A percentile compares a stretch with the other conserved stretches of the same genome.
Evolutionary conservation across 345 rosid species (phyloP).

Genomic region (Ceriops zippeliana): DNA sequence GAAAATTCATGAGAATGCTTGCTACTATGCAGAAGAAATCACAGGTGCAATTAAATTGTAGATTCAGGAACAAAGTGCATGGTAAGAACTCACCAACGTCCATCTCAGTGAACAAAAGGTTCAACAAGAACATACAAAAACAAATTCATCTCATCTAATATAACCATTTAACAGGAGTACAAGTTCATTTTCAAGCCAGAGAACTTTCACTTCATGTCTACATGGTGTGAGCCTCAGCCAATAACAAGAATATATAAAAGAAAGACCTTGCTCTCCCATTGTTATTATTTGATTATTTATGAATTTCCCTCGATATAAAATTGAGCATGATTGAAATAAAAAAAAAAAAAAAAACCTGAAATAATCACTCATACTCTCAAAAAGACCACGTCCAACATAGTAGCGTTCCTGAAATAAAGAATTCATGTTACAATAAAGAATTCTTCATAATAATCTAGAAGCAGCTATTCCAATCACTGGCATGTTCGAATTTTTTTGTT

Average conservation of each 20-base stretch:
- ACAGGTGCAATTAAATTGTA: background rate
- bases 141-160: background rate
- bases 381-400: slow-evolving; percentile 95
- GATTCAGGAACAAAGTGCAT: background rate
- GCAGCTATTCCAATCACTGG: background rate
- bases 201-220: too few relatives aligned
- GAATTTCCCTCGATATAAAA: too few relatives aligned
- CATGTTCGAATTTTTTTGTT: background rate
- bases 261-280: background rate
- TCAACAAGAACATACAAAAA: background rate
- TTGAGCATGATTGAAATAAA: background rate
- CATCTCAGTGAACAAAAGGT: background rate
- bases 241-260: background rate
- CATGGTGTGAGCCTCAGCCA: background rate
- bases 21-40: background rate
- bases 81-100: background rate
- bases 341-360: slow-evolving; percentile 66
- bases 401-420: slow-evolving; percentile 77
- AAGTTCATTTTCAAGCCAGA: background rate
- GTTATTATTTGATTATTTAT: background rate
- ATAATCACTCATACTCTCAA: slow-evolving; percentile 77
- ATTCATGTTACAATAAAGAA: slow-evolving; percentile 11
- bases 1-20: background rate
- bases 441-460: background rate
- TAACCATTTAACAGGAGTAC: background rate